A percentile compares a stretch with the other conserved stretches of the same genome.
These are phyloP conservation scores for Kuraishia floccosa DNA, from an alignment of 805 yeast species.

Conservation along the genomic window DNA sequence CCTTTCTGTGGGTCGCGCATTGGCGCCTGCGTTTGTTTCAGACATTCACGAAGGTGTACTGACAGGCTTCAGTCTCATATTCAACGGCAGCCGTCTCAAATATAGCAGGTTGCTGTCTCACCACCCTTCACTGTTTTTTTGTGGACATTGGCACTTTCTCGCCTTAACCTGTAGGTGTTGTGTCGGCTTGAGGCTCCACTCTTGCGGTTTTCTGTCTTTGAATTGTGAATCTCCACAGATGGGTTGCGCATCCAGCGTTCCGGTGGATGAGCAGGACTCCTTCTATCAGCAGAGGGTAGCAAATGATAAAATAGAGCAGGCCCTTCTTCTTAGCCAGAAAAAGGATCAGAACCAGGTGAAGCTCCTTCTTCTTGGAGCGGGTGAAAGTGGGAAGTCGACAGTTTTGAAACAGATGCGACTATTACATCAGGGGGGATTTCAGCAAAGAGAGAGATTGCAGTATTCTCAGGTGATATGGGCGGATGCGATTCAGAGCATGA, in stretches of 20 bases:
- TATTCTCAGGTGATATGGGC: slow-evolving; percentile 89
- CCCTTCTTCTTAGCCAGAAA: slow-evolving; percentile 38
- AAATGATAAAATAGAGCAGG: slow-evolving; percentile 56
- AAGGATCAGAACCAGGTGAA: slow-evolving; percentile 51
- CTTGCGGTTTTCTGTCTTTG: too few relatives aligned
- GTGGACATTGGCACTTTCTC: too few relatives aligned
- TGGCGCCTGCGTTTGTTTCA: too few relatives aligned
- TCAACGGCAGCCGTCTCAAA: too few relatives aligned
- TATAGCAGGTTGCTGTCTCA: too few relatives aligned
- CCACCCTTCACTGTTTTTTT: too few relatives aligned
- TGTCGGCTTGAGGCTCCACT: too few relatives aligned
- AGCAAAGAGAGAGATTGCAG: slow-evolving; percentile 65
- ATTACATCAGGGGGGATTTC: slow-evolving; percentile 78
- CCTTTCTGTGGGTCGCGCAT: too few relatives aligned
- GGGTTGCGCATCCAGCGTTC: slow-evolving; percentile 64
- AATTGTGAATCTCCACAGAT: slow-evolving; percentile 22
- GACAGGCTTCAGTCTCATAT: too few relatives aligned
- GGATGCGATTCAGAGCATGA: slow-evolving; percentile 81
- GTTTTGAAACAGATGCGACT: slow-evolving; percentile 83
- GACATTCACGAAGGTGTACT: too few relatives aligned
- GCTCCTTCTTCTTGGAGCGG: slow-evolving; percentile 79
- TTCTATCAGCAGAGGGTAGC: slow-evolving; percentile 40
- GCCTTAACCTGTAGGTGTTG: too few relatives aligned
- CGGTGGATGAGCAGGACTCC: slow-evolving; percentile 30
- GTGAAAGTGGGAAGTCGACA: slow-evolving; percentile 91